Conservation (phyloP, 345 rosid species). For the Noccaea caerulescens region DNA sequence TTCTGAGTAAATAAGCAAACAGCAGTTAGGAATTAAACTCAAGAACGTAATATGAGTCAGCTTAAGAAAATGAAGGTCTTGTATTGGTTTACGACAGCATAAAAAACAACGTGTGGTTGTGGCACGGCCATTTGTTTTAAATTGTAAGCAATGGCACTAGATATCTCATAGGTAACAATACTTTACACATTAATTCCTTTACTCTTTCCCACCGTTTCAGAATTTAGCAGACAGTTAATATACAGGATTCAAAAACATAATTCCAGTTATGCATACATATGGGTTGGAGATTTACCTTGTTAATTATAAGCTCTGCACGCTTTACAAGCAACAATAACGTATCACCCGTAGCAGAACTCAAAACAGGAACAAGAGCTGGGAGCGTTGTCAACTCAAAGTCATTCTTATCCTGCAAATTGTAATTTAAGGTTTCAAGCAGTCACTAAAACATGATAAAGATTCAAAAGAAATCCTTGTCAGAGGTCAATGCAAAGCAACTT, state of each 20-base stretch:
- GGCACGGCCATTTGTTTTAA: background rate
- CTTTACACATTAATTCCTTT: slow-evolving; percentile 12
- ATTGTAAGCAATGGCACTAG: background rate
- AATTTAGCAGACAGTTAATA: slow-evolving; percentile 22
- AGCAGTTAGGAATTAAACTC: background rate
- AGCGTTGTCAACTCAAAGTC: slow-evolving; percentile 89
- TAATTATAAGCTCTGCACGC: slow-evolving; percentile 83
- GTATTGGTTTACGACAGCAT: slow-evolving; percentile 17
- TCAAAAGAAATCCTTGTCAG: background rate
- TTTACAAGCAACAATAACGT: slow-evolving; percentile 81
- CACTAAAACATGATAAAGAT: slow-evolving; percentile 18
- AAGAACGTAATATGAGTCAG: background rate
- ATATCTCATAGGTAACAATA: slow-evolving; percentile 4
- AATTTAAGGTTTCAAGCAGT: slow-evolving; percentile 23
- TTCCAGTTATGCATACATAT: slow-evolving; percentile 17
- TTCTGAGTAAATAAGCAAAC: slow-evolving; percentile 8
- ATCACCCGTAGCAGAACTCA: slow-evolving; percentile 89
- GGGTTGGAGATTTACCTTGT: slow-evolving; percentile 60
- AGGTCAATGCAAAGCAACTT: slow-evolving; percentile 18
- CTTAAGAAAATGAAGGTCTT: slow-evolving; percentile 25
- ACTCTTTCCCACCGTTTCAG: slow-evolving; percentile 5
- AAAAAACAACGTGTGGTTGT: slow-evolving; percentile 13
- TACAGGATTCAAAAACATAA: slow-evolving; percentile 6
- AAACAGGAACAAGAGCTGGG: slow-evolving; percentile 92
- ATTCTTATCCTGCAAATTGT: slow-evolving; percentile 67